Evolutionary conservation across 2,329 filamentous ascomycete genomes (phyloP).

Genomic region (Teratosphaeria pseudoeucalypti): DNA sequence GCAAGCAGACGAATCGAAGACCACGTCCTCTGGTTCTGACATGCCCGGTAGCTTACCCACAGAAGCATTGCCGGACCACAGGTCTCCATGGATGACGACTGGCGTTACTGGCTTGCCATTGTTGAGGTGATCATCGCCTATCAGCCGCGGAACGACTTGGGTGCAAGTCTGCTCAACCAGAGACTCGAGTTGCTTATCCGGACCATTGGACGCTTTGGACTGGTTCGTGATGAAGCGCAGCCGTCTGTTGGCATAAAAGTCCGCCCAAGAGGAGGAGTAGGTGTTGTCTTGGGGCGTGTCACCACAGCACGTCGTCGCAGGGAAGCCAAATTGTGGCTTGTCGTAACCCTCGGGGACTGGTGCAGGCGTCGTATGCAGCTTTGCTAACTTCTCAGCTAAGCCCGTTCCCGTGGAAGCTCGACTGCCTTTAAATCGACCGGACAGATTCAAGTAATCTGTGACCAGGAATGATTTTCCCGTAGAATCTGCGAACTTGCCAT

Average conservation of each 20-base stretch:
- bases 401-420: conserved; percentile 36
- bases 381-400: conserved; percentile 66
- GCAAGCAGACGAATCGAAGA: conserved; percentile 71
- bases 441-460: conserved; percentile 71
- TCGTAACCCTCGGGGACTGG: conserved; percentile 51
- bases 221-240: conserved; percentile 54
- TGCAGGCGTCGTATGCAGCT: conserved; percentile 65
- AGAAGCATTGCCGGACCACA: conserved; percentile 85
- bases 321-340: conserved; percentile 68
- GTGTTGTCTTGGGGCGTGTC: conserved; percentile 71
- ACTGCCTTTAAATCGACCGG: conserved; percentile 11
- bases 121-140: conserved; percentile 57
- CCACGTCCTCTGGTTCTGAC: conserved; percentile 56
- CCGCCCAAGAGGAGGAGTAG: conserved; percentile 64
- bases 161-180: conserved; percentile 55
- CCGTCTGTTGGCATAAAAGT: conserved; percentile 73
- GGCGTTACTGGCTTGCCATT: conserved; percentile 53
- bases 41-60: conserved; percentile 50
- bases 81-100: conserved; percentile 77
- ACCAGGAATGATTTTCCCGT: conserved; percentile 46
- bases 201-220: conserved; percentile 51
- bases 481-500: conserved; percentile 47
- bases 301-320: conserved; percentile 75
- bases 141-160: conserved; percentile 62
- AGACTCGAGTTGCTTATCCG: conserved; percentile 49